Evolutionary conservation across 441 rosid species (phyloP).

Genomic region (Eutrema salsugineum): DNA sequence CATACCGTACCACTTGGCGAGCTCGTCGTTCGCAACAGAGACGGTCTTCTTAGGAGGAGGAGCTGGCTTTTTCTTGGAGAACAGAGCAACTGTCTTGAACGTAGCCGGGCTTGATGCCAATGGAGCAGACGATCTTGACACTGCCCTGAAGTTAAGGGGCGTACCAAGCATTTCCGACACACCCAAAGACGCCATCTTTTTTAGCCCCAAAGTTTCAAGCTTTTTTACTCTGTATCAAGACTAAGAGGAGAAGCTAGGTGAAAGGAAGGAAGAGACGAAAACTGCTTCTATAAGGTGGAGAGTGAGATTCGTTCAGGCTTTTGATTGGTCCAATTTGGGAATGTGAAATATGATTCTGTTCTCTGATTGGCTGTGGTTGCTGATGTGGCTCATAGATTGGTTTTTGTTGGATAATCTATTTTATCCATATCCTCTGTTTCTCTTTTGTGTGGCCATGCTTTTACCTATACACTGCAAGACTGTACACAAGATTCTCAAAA

Average conservation of each 20-base stretch:
- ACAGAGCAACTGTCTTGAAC: conserved; percentile 74
- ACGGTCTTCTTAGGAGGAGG: conserved; percentile 48
- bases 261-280: conserved; percentile 22
- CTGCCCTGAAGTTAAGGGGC: conserved; percentile 59
- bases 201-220: conserved; percentile 2
- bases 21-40: conserved; percentile 59
- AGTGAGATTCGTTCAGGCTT: conserved; percentile 38
- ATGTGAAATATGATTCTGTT: conserved; percentile 53
- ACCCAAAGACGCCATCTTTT: conserved; percentile 61
- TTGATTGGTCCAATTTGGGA: conserved; percentile 39
- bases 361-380: conserved; percentile 48
- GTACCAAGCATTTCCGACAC: conserved; percentile 84
- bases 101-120: conserved; percentile 50
- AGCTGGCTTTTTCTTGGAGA: conserved; percentile 76
- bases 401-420: conserved; percentile 24
- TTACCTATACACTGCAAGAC: not conserved
- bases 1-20: conserved; percentile 98
- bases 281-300: conserved; percentile 46
- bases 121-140: conserved; percentile 51
- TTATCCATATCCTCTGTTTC: conserved; percentile 21
- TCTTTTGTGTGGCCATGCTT: conserved; percentile 25
- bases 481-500: conserved; percentile 14
- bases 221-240: conserved; percentile 11
- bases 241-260: conserved; percentile 10
- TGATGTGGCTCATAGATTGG: conserved; percentile 49